These are phyloP conservation scores for Penicillium subrubescens DNA, from an alignment of 495 filamentous ascomycete genomes.

Conservation along the genomic window DNA sequence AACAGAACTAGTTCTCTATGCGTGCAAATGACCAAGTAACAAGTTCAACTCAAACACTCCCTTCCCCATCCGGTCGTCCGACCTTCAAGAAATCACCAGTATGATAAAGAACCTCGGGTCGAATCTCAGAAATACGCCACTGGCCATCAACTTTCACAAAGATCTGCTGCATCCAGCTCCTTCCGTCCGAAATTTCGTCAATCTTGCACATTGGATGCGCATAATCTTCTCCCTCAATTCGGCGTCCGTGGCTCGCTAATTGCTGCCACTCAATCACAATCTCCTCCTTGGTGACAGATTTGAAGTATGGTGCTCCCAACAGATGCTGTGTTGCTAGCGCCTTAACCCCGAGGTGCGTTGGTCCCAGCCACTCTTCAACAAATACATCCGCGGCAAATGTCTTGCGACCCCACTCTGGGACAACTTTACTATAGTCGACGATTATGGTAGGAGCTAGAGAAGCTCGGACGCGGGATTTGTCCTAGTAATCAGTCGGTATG, in stretches of 20 bases:
- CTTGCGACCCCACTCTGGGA: neutral
- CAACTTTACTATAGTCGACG: neutral
- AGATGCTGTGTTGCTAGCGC: constrained; percentile 33
- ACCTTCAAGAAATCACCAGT: constrained; percentile 1
- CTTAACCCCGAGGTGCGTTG: constrained; percentile 25
- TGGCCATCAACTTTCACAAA: neutral
- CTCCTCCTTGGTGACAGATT: constrained; percentile 23
- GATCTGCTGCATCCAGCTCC: constrained; percentile 2
- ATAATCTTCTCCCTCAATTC: constrained; percentile 11
- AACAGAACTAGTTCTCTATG: neutral
- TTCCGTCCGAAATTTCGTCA: neutral
- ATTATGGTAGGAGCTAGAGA: neutral
- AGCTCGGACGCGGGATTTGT: neutral
- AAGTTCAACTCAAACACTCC: neutral
- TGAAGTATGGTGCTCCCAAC: constrained; percentile 29
- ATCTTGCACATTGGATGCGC: neutral
- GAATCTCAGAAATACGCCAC: neutral
- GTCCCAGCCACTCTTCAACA: constrained; percentile 23
- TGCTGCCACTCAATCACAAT: constrained; percentile 34
- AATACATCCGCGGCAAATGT: constrained; percentile 18
- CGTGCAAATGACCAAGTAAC: neutral
- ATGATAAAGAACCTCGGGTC: neutral
- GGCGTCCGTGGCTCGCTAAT: constrained; percentile 26
- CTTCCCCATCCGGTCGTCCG: neutral
- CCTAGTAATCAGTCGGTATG: neutral